phyloP scores from a whole-genome alignment of 148 eudicot genomes.

The Amaranthus palmeri region DNA sequence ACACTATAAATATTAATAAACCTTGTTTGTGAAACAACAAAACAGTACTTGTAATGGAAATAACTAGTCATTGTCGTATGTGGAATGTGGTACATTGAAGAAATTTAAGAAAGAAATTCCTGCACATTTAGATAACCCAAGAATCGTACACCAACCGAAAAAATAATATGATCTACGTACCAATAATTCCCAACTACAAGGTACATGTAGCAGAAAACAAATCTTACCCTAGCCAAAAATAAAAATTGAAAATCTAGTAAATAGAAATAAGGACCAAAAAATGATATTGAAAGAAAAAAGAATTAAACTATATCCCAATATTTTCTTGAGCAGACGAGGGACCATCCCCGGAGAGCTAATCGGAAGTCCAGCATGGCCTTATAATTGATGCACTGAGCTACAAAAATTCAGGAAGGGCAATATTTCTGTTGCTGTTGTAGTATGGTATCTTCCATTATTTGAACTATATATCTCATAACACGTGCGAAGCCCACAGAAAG shows the following conservation, averaged over 20 bases:
- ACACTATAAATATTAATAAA: no score
- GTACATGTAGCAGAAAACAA: conserved; percentile 27
- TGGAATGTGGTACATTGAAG: conserved; percentile 5
- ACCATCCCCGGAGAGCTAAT: conserved; percentile 7
- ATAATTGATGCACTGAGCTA: conserved; percentile 25
- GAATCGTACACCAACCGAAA: conserved; percentile 39
- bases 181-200: conserved; percentile 25
- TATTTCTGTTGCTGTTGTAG: conserved; percentile 16
- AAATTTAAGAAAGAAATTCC: conserved; percentile 42
- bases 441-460: conserved; percentile 33
- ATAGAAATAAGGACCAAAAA: conserved; percentile 28
- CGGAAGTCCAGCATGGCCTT: conserved; percentile 19
- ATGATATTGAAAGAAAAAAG: conserved; percentile 19
- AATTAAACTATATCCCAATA: conserved; percentile 21
- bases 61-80: conserved; percentile 11
- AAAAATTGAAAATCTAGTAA: conserved; percentile 23
- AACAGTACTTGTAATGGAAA: background rate
- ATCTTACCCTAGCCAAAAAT: conserved; percentile 23
- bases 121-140: conserved; percentile 50
- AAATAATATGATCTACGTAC: conserved; percentile 29
- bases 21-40: no score
- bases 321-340: conserved; percentile 22
- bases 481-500: conserved; percentile 28
- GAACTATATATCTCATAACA: conserved; percentile 32
- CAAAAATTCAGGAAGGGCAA: conserved; percentile 13